Conservation (phyloP, 177 flowering plant genomes). For the Telopea speciosissima region DNA sequence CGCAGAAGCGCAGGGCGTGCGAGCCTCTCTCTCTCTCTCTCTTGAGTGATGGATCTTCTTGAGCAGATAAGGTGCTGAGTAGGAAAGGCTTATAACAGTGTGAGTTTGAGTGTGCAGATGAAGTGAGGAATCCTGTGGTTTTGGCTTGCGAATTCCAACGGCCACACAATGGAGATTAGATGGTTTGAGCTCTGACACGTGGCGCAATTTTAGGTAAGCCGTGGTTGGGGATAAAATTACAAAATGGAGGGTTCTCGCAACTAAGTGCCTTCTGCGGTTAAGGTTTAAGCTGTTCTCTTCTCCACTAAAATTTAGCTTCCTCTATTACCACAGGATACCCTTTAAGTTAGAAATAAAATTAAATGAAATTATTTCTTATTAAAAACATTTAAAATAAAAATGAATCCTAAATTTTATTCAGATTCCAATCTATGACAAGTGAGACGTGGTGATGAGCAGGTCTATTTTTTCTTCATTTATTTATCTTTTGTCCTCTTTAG, state of each 20-base stretch:
- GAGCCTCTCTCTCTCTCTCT: background rate
- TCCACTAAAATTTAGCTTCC: background rate
- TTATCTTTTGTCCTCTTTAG: no score
- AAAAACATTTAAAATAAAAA: no score
- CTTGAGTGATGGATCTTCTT: no score
- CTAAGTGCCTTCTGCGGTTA: no score
- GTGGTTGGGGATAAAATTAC: slow-evolving; percentile 1
- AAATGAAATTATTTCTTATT: no score
- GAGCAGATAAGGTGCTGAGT: background rate
- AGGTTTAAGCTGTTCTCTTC: background rate
- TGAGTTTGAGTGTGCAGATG: background rate
- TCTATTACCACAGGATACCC: no score
- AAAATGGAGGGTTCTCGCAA: background rate
- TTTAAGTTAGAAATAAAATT: no score
- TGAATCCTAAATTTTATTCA: no score
- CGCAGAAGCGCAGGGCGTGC: background rate
- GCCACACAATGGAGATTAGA: slow-evolving; percentile 28
- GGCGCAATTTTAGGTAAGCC: slow-evolving; percentile 16
- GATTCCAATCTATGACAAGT: no score
- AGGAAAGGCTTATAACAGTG: slow-evolving; percentile 3
- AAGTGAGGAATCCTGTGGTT: slow-evolving; percentile 21
- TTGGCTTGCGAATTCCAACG: slow-evolving; percentile 25
- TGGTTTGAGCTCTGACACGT: slow-evolving; percentile 22
- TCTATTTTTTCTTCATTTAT: no score
- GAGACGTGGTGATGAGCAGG: no score